These are phyloP conservation scores for Tylopilus sp. DNA, from an alignment of 768 basidiomycete genomes.

Conservation along the genomic window DNA sequence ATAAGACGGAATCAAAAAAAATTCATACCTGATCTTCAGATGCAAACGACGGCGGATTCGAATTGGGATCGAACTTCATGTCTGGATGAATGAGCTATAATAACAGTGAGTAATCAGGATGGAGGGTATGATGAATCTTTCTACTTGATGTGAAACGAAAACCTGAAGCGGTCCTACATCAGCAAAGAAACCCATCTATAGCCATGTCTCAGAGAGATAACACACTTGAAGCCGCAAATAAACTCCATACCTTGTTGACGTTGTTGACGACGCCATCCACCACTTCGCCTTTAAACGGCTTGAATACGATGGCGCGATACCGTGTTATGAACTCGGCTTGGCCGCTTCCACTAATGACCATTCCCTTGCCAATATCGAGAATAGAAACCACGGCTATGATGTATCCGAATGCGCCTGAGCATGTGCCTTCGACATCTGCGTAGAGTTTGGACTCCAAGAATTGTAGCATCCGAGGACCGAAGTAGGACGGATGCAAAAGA, in stretches of 20 bases:
- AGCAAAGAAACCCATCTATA: slow-evolving; percentile 97
- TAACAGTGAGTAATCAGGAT: slow-evolving; percentile 4
- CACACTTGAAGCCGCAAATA: background rate
- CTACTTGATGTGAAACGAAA: slow-evolving; percentile 93
- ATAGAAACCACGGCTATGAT: slow-evolving; percentile 92
- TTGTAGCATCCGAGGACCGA: slow-evolving; percentile 92
- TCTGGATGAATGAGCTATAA: slow-evolving; percentile 89
- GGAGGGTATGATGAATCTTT: slow-evolving; percentile 20
- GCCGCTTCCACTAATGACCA: slow-evolving; percentile 86
- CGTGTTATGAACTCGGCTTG: slow-evolving; percentile 95
- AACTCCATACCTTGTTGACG: slow-evolving; percentile 79
- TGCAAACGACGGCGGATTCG: slow-evolving; percentile 94
- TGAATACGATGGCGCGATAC: slow-evolving; percentile 97
- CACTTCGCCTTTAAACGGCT: slow-evolving; percentile 99
- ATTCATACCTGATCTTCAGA: slow-evolving; percentile 76
- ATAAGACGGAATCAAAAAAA: background rate
- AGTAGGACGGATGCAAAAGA: slow-evolving; percentile 95
- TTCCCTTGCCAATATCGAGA: slow-evolving; percentile 87
- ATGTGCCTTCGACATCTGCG: slow-evolving; percentile 95
- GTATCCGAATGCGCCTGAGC: slow-evolving; percentile 92
- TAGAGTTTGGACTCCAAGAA: slow-evolving; percentile 93
- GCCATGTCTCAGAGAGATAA: background rate
- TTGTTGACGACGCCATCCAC: slow-evolving; percentile 95
- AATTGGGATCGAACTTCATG: slow-evolving; percentile 92
- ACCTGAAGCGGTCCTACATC: slow-evolving; percentile 93